Percentiles rank a stretch among this genome's conserved stretches.
Conservation (phyloP, 2,329 filamentous ascomycete genomes). For the Alternaria infectoria region DNA sequence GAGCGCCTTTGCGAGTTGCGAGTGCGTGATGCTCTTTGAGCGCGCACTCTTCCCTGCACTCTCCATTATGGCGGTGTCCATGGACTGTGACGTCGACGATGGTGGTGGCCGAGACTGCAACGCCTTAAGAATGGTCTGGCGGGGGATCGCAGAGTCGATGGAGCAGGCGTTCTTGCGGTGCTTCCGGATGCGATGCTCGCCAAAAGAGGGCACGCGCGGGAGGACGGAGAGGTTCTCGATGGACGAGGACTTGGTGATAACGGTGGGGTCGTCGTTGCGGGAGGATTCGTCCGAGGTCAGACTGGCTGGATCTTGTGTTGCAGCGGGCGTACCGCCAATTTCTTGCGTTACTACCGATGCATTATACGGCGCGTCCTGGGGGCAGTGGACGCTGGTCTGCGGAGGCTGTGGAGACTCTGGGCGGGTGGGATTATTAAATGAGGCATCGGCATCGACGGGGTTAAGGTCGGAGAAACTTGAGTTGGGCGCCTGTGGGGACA, state of each 20-base stretch:
- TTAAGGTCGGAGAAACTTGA: slow-evolving; percentile 43
- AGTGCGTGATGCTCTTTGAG: slow-evolving; percentile 46
- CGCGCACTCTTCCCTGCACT: slow-evolving; percentile 44
- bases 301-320: slow-evolving; percentile 21
- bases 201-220: slow-evolving; percentile 44
- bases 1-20: slow-evolving; percentile 68
- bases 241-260: slow-evolving; percentile 40
- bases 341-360: slow-evolving; percentile 37
- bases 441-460: slow-evolving; percentile 33
- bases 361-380: slow-evolving; percentile 32
- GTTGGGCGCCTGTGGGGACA: slow-evolving; percentile 39
- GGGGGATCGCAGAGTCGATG: slow-evolving; percentile 69
- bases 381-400: slow-evolving; percentile 32
- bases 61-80: slow-evolving; percentile 65
- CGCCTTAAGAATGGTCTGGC: slow-evolving; percentile 83
- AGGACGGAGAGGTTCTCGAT: slow-evolving; percentile 45
- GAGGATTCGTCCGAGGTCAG: slow-evolving; percentile 35
- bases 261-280: slow-evolving; percentile 25
- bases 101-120: slow-evolving; percentile 68
- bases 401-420: slow-evolving; percentile 36
- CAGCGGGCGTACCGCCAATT: slow-evolving; percentile 36
- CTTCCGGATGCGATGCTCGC: slow-evolving; percentile 45
- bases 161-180: slow-evolving; percentile 56
- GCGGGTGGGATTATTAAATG: slow-evolving; percentile 34
- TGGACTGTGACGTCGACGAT: slow-evolving; percentile 62